phyloP scores from a whole-genome alignment of 108 stramenopile species.

The Nannochloropsis salina region DNA sequence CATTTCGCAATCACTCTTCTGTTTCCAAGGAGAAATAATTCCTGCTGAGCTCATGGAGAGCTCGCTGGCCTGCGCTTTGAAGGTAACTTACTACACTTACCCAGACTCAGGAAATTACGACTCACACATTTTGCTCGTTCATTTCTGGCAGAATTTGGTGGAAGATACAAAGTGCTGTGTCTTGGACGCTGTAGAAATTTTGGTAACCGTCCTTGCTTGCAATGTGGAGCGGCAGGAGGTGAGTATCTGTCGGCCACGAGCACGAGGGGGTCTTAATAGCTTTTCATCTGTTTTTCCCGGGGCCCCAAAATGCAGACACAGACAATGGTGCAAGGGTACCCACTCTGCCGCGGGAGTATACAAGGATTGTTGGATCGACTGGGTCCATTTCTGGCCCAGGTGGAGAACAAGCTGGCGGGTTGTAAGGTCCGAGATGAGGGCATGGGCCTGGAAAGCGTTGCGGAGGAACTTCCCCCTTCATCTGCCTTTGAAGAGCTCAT shows the following conservation, averaged over 20 bases:
- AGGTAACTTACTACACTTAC: not conserved
- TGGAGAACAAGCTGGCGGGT: not conserved
- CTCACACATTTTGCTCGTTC: not conserved
- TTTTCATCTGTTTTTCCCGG: too few relatives aligned
- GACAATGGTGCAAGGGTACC: not conserved
- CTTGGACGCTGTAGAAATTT: not conserved
- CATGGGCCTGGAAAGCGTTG: not conserved
- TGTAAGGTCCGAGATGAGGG: too few relatives aligned
- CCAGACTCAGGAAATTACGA: too few relatives aligned
- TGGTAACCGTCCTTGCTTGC: not conserved
- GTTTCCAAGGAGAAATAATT: not conserved
- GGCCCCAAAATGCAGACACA: not conserved
- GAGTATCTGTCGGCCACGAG: not conserved
- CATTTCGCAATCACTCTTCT: not conserved
- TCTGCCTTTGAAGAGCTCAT: not conserved
- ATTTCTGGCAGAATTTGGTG: not conserved
- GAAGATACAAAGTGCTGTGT: not conserved
- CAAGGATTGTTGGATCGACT: not conserved
- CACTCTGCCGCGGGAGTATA: not conserved
- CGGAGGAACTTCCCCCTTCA: not conserved
- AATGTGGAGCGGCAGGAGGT: not conserved
- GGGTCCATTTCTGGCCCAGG: not conserved
- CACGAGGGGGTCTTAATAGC: too few relatives aligned
- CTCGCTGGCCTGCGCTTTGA: not conserved
- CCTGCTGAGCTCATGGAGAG: slow-evolving; percentile 9